Conservation (phyloP, 2,329 filamentous ascomycete species). For the Aspergillus quadrilineatus region DNA sequence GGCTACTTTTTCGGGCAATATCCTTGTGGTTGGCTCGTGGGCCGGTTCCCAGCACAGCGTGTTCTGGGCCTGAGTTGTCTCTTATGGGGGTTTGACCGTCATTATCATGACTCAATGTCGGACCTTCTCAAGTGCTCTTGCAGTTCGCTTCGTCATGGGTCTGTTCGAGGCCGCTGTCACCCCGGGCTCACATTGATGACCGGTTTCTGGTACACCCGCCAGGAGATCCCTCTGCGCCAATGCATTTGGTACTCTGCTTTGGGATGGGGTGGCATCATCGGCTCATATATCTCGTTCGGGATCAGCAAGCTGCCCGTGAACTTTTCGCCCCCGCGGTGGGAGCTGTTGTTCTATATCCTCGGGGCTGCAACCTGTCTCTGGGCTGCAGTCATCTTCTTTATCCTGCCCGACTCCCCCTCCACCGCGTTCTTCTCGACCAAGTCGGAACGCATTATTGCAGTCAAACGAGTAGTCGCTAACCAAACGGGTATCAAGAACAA, state of each 20-base stretch:
- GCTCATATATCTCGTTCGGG: conserved; percentile 14
- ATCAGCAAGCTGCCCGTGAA: conserved; percentile 8
- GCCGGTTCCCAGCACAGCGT: too few relatives aligned
- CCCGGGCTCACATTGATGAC: conserved; percentile 14
- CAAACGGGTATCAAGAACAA: conserved; percentile 12
- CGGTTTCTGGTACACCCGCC: conserved; percentile 17
- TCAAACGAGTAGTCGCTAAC: conserved; percentile 12
- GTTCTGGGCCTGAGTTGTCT: conserved; percentile 13
- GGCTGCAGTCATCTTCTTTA: conserved; percentile 11
- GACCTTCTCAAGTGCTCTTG: conserved; percentile 13
- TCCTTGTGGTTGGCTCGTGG: too few relatives aligned
- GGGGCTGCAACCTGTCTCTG: conserved; percentile 12
- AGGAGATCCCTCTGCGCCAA: conserved; percentile 15
- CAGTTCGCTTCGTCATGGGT: conserved; percentile 14
- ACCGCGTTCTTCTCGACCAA: conserved; percentile 11
- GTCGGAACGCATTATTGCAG: conserved; percentile 5
- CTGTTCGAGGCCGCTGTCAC: conserved; percentile 15
- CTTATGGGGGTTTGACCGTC: conserved; percentile 13
- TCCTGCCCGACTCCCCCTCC: conserved; percentile 9
- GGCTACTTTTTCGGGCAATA: too few relatives aligned
- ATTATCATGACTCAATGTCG: conserved; percentile 18
- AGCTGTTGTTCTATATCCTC: conserved; percentile 14
- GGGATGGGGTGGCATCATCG: conserved; percentile 15
- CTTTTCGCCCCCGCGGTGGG: conserved; percentile 9
- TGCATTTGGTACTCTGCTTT: conserved; percentile 17